phyloP scores from a whole-genome alignment of 2,329 filamentous ascomycete species.

The Monosporascus sp. region DNA sequence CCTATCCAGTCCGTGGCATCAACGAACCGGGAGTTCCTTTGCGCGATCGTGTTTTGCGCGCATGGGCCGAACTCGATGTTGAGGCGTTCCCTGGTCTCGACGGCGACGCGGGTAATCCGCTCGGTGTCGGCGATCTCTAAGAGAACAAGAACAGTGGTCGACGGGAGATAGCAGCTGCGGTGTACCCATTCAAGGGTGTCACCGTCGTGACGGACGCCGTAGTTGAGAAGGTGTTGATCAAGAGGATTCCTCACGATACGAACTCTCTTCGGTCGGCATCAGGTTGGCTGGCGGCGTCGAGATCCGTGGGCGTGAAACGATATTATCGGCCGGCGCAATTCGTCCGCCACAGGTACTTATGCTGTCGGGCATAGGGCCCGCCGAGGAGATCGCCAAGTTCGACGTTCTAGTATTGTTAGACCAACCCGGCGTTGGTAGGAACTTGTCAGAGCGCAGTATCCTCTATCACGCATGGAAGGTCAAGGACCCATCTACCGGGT shows the following conservation, averaged over 20 bases:
- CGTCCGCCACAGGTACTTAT: constrained; percentile 23
- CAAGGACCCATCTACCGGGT: constrained; percentile 27
- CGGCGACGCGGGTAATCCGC: constrained; percentile 14
- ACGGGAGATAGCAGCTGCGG: constrained; percentile 9
- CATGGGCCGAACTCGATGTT: constrained; percentile 29
- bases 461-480: constrained; percentile 26
- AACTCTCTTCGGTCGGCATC: constrained; percentile 3
- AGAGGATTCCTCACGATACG: neutral
- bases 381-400: constrained; percentile 21
- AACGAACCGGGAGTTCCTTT: constrained; percentile 27
- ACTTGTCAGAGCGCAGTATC: constrained; percentile 22
- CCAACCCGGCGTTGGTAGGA: constrained; percentile 19
- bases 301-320: constrained; percentile 20
- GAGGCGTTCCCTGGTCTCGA: constrained; percentile 7
- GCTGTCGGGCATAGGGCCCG: constrained; percentile 26
- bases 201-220: constrained; percentile 10
- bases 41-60: constrained; percentile 18
- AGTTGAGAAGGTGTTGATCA: constrained; percentile 8
- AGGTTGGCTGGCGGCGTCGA: constrained; percentile 12
- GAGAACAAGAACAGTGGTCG: constrained; percentile 10
- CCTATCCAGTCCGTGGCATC: constrained; percentile 16
- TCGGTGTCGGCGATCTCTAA: constrained; percentile 17
- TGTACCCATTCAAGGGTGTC: constrained; percentile 5
- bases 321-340: constrained; percentile 22
- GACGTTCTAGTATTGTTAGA: constrained; percentile 26